Conservation (phyloP, 2,329 filamentous ascomycete species). For the Colletotrichum sp. region DNA sequence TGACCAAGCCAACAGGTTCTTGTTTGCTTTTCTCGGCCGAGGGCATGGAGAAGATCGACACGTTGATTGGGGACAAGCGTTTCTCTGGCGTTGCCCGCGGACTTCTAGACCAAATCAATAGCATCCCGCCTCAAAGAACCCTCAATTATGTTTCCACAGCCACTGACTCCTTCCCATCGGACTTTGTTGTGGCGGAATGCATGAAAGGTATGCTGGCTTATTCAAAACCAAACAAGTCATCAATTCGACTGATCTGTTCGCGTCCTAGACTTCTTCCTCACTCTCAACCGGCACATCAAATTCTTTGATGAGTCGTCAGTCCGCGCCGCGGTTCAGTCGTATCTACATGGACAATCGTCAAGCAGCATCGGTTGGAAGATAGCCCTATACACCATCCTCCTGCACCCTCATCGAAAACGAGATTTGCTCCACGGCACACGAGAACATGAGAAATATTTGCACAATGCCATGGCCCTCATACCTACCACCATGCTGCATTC, state of each 20-base stretch:
- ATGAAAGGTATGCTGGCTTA: background rate
- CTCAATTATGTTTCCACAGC: background rate
- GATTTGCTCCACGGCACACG: background rate
- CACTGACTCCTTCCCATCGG: background rate
- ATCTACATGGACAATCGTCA: background rate
- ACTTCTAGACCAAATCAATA: background rate
- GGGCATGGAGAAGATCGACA: background rate
- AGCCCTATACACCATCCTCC: background rate
- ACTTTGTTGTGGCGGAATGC: background rate
- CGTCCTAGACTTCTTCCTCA: background rate
- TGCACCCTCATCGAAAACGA: background rate
- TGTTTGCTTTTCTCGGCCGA: conserved; percentile 25
- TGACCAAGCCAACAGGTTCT: background rate
- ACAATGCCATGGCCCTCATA: background rate
- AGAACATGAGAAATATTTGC: background rate
- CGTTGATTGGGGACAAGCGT: background rate
- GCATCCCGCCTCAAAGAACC: background rate
- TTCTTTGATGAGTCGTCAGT: background rate
- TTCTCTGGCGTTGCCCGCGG: background rate
- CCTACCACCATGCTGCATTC: background rate
- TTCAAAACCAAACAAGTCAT: background rate
- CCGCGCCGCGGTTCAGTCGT: background rate
- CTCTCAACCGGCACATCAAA: background rate
- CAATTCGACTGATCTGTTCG: background rate
- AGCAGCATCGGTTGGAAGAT: background rate